These are phyloP conservation scores for Lithocarpus polystachyus DNA, from an alignment of 306 rosid species.

Conservation along the genomic window DNA sequence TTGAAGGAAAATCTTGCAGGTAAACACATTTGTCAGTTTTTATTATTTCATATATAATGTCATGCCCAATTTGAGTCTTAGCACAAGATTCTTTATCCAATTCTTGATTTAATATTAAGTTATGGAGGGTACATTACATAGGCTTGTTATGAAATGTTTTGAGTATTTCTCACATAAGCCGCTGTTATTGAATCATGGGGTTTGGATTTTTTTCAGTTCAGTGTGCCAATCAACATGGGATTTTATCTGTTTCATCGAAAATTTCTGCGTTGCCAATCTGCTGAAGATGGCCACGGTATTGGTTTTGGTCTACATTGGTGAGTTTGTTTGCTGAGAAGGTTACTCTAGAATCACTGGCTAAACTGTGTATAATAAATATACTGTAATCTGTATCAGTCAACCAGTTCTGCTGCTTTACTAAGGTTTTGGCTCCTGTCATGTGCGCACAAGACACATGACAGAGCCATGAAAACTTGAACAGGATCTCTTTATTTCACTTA, in stretches of 20 bases:
- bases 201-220: conserved; percentile 41
- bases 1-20: conserved; percentile 76
- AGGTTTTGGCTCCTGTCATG: too few relatives aligned
- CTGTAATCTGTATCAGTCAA: neutral
- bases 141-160: neutral
- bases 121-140: neutral
- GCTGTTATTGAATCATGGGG: neutral
- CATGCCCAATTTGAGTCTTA: neutral
- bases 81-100: neutral
- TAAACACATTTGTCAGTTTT: conserved; percentile 10
- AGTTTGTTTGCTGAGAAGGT: conserved; percentile 16
- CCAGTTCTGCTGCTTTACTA: too few relatives aligned
- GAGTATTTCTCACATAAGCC: neutral
- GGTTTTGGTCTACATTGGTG: conserved; percentile 59
- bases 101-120: neutral
- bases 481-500: too few relatives aligned
- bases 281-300: conserved; percentile 49
- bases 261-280: conserved; percentile 60
- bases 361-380: neutral
- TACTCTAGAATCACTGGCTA: neutral
- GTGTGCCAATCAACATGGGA: conserved; percentile 74
- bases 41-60: neutral
- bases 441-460: too few relatives aligned
- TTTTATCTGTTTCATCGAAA: conserved; percentile 54
- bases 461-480: too few relatives aligned